Evolutionary conservation across 305 asterid species (phyloP).

Genomic region (Euphrasia arctica): DNA sequence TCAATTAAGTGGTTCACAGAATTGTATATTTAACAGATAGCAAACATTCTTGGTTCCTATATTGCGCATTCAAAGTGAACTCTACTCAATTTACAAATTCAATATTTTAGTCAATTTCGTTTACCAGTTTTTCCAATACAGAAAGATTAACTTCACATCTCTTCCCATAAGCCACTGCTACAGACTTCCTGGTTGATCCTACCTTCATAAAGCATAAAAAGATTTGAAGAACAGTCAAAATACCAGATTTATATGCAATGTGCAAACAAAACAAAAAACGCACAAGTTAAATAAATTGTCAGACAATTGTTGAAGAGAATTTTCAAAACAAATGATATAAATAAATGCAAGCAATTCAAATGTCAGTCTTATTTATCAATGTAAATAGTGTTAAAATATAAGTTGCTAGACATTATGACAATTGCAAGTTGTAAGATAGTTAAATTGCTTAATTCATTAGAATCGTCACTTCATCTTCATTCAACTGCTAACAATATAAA

Average conservation of each 20-base stretch:
- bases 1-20: conserved; percentile 7
- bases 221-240: conserved; percentile 13
- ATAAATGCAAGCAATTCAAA: not conserved
- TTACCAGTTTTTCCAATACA: conserved; percentile 80
- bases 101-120: conserved; percentile 11
- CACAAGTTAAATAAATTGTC: not conserved
- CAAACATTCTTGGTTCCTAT: too few relatives aligned
- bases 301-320: conserved; percentile 12
- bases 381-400: not conserved
- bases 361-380: not conserved
- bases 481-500: not conserved
- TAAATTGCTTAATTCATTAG: not conserved
- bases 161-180: conserved; percentile 81
- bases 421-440: not conserved
- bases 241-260: conserved; percentile 1
- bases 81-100: not conserved
- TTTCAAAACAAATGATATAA: not conserved
- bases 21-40: not conserved
- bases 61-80: conserved; percentile 9
- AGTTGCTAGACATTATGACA: conserved; percentile 2
- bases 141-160: conserved; percentile 77
- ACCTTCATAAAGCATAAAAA: conserved; percentile 49
- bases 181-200: conserved; percentile 85
- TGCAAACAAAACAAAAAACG: not conserved
- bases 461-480: not conserved